A percentile compares a stretch with the other conserved stretches of the same genome.
Evolutionary conservation across 139 green algal species (phyloP).

Genomic region (Micractinium sp.): DNA sequence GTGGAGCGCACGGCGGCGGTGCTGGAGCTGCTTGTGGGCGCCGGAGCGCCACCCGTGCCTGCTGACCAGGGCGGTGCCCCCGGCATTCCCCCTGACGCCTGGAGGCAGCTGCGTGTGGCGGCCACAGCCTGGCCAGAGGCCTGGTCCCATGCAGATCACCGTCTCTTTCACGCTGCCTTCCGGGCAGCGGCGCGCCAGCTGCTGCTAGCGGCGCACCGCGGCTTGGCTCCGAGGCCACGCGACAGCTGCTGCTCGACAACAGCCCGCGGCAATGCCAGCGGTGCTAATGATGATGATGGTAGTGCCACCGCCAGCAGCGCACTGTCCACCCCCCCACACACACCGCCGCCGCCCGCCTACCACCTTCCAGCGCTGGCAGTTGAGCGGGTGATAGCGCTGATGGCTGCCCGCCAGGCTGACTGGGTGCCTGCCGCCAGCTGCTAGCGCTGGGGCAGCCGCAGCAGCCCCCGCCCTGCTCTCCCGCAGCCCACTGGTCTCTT

Average conservation of each 20-base stretch:
- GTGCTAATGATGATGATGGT: neutral
- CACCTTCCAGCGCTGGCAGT: neutral
- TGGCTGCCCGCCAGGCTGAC: neutral
- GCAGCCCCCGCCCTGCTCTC: neutral
- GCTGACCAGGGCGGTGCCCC: neutral
- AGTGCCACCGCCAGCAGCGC: too few relatives aligned
- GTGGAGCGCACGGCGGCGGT: neutral
- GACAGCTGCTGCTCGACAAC: neutral
- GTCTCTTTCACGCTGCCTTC: neutral
- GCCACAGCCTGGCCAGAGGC: neutral
- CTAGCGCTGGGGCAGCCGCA: neutral
- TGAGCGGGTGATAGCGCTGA: neutral
- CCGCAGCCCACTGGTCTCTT: neutral
- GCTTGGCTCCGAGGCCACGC: neutral
- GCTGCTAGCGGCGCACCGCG: conserved; percentile 6
- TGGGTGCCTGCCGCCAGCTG: neutral
- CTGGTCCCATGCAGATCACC: neutral
- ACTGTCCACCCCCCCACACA: neutral
- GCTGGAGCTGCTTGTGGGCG: neutral
- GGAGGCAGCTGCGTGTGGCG: neutral
- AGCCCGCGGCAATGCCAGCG: neutral
- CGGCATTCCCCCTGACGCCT: neutral
- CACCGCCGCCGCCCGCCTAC: neutral
- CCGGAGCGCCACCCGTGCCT: neutral
- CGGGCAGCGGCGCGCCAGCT: neutral